phyloP scores from a whole-genome alignment of 495 filamentous ascomycete genomes.

The Neurospora cerealis region DNA sequence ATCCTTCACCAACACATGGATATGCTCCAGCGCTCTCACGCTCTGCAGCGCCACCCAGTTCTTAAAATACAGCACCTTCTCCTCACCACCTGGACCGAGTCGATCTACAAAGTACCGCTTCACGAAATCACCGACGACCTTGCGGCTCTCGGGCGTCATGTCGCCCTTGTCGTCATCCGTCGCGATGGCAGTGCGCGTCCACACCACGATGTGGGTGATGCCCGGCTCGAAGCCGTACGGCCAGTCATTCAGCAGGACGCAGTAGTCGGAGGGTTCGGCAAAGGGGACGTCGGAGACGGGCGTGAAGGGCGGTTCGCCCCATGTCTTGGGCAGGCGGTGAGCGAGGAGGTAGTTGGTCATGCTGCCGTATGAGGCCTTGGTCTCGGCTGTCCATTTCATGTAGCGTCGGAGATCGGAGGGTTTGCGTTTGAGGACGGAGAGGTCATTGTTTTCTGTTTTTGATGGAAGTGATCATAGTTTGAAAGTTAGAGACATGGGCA shows the following conservation, averaged over 20 bases:
- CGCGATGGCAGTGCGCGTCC: slow-evolving; percentile 48
- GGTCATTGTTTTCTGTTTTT: slow-evolving; percentile 51
- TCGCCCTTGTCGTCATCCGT: slow-evolving; percentile 54
- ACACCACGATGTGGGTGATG: slow-evolving; percentile 65
- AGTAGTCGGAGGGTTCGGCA: slow-evolving; percentile 58
- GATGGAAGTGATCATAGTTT: slow-evolving; percentile 8
- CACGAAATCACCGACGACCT: slow-evolving; percentile 56
- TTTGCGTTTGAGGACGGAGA: slow-evolving; percentile 65
- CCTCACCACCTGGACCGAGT: slow-evolving; percentile 39
- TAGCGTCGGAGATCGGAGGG: slow-evolving; percentile 80
- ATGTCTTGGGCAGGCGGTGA: slow-evolving; percentile 53
- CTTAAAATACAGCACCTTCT: slow-evolving; percentile 82
- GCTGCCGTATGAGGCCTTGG: slow-evolving; percentile 61
- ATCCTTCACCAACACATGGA: slow-evolving; percentile 52
- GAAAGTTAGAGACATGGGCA: neutral
- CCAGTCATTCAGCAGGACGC: slow-evolving; percentile 82
- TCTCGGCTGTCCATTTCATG: slow-evolving; percentile 63
- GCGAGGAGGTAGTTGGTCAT: slow-evolving; percentile 68
- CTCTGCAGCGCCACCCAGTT: slow-evolving; percentile 88
- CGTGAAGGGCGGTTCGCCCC: slow-evolving; percentile 49
- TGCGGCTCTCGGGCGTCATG: slow-evolving; percentile 57
- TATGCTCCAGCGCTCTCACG: slow-evolving; percentile 66
- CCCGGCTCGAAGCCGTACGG: slow-evolving; percentile 67
- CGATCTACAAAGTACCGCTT: slow-evolving; percentile 51
- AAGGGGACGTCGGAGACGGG: slow-evolving; percentile 51